These are phyloP conservation scores for Ascochyta lentis DNA, from an alignment of 2,329 filamentous ascomycete species.

Conservation along the genomic window DNA sequence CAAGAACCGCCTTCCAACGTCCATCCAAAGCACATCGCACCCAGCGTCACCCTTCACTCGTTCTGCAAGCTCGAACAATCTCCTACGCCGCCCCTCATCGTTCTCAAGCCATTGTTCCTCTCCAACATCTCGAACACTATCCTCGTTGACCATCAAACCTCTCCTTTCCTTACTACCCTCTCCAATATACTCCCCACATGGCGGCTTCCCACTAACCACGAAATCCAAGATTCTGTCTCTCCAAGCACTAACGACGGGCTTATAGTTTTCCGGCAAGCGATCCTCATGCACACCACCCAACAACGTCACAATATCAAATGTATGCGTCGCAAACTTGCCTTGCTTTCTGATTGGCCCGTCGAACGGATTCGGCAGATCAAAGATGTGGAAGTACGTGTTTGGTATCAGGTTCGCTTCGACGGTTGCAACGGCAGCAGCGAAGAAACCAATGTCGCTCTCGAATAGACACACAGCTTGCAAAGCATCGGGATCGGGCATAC, in stretches of 20 bases:
- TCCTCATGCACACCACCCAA: conserved; percentile 24
- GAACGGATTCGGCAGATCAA: conserved; percentile 27
- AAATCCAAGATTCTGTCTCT: conserved; percentile 22
- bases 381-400: conserved; percentile 26
- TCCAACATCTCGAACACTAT: conserved; percentile 17
- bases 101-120: conserved; percentile 16
- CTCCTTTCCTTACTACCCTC: neutral
- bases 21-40: conserved; percentile 25
- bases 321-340: conserved; percentile 24
- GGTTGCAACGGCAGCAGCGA: conserved; percentile 20
- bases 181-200: conserved; percentile 14
- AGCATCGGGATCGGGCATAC: conserved; percentile 10
- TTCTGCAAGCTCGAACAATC: conserved; percentile 20
- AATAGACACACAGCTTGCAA: conserved; percentile 25
- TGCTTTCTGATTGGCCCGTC: conserved; percentile 17
- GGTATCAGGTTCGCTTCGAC: conserved; percentile 13
- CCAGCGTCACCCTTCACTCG: conserved; percentile 13
- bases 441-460: conserved; percentile 29
- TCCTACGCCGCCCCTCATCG: conserved; percentile 13
- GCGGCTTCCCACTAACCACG: conserved; percentile 13
- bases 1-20: conserved; percentile 23
- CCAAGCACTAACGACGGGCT: conserved; percentile 13
- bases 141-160: conserved; percentile 16
- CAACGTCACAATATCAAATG: conserved; percentile 26
- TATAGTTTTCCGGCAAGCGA: conserved; percentile 15